These are phyloP conservation scores for Paecilomyces dactylethromorphus DNA, from an alignment of 2,329 filamentous ascomycete species.

Conservation along the genomic window DNA sequence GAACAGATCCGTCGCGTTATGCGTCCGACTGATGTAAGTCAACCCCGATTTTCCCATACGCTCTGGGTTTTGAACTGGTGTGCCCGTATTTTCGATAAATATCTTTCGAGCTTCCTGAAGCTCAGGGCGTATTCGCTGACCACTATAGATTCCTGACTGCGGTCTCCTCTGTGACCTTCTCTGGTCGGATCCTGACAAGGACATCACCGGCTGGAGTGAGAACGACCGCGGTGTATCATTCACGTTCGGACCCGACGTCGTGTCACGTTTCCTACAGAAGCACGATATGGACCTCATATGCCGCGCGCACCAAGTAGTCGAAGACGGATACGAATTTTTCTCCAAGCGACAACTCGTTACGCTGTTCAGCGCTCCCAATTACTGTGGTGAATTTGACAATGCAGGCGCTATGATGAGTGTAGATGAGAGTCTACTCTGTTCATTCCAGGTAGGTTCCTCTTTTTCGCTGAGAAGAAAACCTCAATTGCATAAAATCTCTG, in stretches of 20 bases:
- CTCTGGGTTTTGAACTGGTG: constrained; percentile 6
- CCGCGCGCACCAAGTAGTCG: constrained; percentile 95
- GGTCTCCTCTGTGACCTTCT: constrained; percentile 94
- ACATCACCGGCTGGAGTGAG: constrained; percentile 98
- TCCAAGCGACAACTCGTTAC: constrained; percentile 97
- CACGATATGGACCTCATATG: constrained; percentile 99
- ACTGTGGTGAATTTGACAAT: constrained; percentile 99
- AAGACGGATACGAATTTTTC: constrained; percentile 99
- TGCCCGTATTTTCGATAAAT: constrained; percentile 3
- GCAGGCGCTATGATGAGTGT: constrained; percentile 99
- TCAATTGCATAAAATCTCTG: constrained; percentile 7
- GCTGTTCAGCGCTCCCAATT: constrained; percentile 96
- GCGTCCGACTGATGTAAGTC: constrained; percentile 93
- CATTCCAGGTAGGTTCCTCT: constrained; percentile 72
- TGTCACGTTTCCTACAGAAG: constrained; percentile 95
- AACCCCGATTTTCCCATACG: constrained; percentile 3
- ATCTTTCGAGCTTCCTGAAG: constrained; percentile 18
- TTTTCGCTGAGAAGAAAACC: neutral
- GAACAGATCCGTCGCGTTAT: constrained; percentile 99
- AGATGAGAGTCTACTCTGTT: constrained; percentile 95
- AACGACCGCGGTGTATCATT: constrained; percentile 98
- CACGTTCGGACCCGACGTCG: constrained; percentile 95
- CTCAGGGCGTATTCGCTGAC: constrained; percentile 36
- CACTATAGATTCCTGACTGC: constrained; percentile 83
- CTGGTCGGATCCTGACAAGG: constrained; percentile 98